Evolutionary conservation across 805 yeast genomes (phyloP).

Genomic region (Candida pini): DNA sequence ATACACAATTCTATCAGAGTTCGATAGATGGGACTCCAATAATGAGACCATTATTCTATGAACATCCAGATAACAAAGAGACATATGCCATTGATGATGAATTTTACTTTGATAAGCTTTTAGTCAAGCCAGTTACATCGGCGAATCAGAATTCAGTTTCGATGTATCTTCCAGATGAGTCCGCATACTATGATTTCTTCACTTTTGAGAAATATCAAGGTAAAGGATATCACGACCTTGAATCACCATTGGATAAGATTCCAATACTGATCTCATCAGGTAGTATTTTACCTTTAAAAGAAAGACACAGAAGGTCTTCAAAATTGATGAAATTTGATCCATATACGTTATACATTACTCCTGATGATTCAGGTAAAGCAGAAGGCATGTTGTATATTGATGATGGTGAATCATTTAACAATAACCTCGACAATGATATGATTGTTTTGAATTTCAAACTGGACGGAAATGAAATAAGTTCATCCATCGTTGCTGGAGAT

Average conservation of each 20-base stretch:
- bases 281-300: constrained; percentile 58
- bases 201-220: constrained; percentile 30
- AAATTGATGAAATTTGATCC: constrained; percentile 76
- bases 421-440: constrained; percentile 46
- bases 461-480: constrained; percentile 28
- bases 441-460: constrained; percentile 37
- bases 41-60: constrained; percentile 61
- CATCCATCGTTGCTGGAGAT: constrained; percentile 22
- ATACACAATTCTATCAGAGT: constrained; percentile 70
- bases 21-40: constrained; percentile 63
- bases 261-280: constrained; percentile 84
- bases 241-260: constrained; percentile 50
- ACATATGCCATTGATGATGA: constrained; percentile 70
- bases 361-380: constrained; percentile 36
- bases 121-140: constrained; percentile 76
- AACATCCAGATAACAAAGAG: constrained; percentile 39
- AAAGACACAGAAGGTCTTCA: constrained; percentile 75
- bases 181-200: constrained; percentile 50
- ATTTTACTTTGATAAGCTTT: constrained; percentile 66
- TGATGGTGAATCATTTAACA: constrained; percentile 72
- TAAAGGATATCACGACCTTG: constrained; percentile 33
- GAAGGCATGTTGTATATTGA: constrained; percentile 66
- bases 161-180: constrained; percentile 50
- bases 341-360: constrained; percentile 64
- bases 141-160: constrained; percentile 37